phyloP scores from a whole-genome alignment of 2,329 filamentous ascomycete genomes.

The Samsoniella hepiali region DNA sequence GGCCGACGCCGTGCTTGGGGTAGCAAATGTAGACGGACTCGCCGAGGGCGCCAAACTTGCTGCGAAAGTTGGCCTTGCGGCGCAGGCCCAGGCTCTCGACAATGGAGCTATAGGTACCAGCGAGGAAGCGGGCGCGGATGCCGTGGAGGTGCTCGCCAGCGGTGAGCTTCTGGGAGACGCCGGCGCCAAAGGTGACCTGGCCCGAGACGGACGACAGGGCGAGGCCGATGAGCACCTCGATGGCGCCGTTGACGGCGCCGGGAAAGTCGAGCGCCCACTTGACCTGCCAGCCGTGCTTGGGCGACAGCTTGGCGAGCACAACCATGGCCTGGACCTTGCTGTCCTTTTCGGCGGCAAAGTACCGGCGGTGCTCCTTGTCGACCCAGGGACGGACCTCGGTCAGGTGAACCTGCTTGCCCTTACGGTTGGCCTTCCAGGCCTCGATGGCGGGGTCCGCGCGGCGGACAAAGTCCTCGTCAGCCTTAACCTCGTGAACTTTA shows the following conservation, averaged over 20 bases:
- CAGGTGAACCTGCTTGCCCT: conserved; percentile 81
- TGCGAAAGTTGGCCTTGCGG: conserved; percentile 83
- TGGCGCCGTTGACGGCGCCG: conserved; percentile 77
- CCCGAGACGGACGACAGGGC: conserved; percentile 54
- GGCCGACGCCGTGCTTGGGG: conserved; percentile 78
- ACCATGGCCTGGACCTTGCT: conserved; percentile 73
- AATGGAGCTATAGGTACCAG: conserved; percentile 77
- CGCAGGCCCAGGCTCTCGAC: conserved; percentile 78
- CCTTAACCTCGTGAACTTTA: conserved; percentile 69
- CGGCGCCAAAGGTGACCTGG: conserved; percentile 80
- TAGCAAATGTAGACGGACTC: conserved; percentile 90
- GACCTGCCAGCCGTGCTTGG: conserved; percentile 83
- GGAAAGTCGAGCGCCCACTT: conserved; percentile 97
- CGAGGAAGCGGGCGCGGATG: conserved; percentile 74
- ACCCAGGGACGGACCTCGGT: conserved; percentile 89
- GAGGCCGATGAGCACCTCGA: conserved; percentile 76
- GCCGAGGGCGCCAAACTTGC: conserved; percentile 82
- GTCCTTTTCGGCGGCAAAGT: conserved; percentile 75
- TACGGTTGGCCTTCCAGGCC: conserved; percentile 77
- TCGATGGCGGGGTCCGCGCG: conserved; percentile 70
- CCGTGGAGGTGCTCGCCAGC: conserved; percentile 81
- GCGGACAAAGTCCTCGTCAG: conserved; percentile 66
- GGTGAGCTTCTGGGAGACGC: conserved; percentile 69
- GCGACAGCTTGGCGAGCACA: conserved; percentile 77
- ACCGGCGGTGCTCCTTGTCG: conserved; percentile 77